Conservation (phyloP, 495 filamentous ascomycete genomes). For the Penicillium diatomitis region DNA sequence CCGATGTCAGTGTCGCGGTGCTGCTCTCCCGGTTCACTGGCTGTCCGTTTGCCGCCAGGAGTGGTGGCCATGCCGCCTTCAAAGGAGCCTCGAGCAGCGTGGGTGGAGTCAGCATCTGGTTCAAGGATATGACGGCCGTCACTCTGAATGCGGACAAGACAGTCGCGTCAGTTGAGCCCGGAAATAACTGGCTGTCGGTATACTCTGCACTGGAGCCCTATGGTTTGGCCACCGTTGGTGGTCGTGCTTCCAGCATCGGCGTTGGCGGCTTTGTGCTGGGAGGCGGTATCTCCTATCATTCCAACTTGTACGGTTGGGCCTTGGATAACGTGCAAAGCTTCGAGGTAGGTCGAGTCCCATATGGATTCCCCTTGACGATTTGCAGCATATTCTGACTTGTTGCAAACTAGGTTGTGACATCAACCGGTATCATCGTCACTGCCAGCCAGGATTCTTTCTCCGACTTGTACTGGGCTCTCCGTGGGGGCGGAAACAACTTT, state of each 20-base stretch:
- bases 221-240: constrained; percentile 44
- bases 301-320: constrained; percentile 38
- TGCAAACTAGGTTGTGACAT: constrained; percentile 27
- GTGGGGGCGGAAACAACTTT: constrained; percentile 43
- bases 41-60: constrained; percentile 34
- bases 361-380: neutral
- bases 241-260: constrained; percentile 46
- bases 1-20: constrained; percentile 15
- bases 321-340: constrained; percentile 42
- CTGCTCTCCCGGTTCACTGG: constrained; percentile 9
- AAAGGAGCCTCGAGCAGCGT: constrained; percentile 18
- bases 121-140: constrained; percentile 36
- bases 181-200: constrained; percentile 31
- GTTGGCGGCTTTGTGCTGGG: constrained; percentile 44
- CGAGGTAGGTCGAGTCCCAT: constrained; percentile 14
- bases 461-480: constrained; percentile 44
- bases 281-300: constrained; percentile 31
- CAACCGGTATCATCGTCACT: constrained; percentile 31
- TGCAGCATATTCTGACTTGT: neutral
- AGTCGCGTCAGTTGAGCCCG: constrained; percentile 18
- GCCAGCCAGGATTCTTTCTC: constrained; percentile 26
- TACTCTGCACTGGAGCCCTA: constrained; percentile 40
- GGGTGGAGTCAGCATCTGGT: constrained; percentile 39
- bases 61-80: constrained; percentile 34
- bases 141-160: constrained; percentile 25